Evolutionary conservation across 2,329 filamentous ascomycete species (phyloP), one percentile per base, ranked within the genome.

Genomic region (Rutstroemia sp.): DNA sequence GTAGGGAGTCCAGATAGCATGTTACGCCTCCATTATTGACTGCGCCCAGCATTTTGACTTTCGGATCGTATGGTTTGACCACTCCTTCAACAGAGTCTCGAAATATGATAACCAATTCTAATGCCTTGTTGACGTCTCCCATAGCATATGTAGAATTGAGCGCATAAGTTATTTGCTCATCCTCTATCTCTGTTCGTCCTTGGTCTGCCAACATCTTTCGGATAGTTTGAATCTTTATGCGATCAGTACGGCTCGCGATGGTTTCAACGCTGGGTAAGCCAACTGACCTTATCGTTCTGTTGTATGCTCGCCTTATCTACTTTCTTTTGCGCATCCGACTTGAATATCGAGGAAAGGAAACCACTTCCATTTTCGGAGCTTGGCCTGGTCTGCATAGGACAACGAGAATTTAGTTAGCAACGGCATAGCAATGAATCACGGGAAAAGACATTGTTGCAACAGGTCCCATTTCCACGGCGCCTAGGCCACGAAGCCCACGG

Each of bases 1-100:
- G 79, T 21, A 97, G 75, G 0, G 92, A 81, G 70, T 97, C 94
- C 16, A 97, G 77, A 70, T 95, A 97, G 74, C 94, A 99, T n/a
- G 92, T 97, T 38, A 96, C 90, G 49, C 82, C 83, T 46, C 86
- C 80, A 49, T 91, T 80, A 68, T 99, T 99, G 65, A 90, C 87
- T 12, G 94, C 92, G 6, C 94, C 94, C 4, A 90, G 74, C 75
- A 97, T 84, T 56, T 80, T 80, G 7, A 87, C 78, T 53, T 79
- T 78, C 8, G 90, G 83, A 55, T 90, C 79, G 73, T 90, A 95
- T 16, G 83, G 81, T 60, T 84, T 78, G 62, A 97, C 80, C 42
- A 89, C 82, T 16, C 92, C 92, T 30, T 90, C 82, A 41, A 90
- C 85, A 0, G 92, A 89, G 64, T 92, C 85, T 66, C 92, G 85